Evolutionary conservation across 768 basidiomycete species (phyloP).

Genomic region (Boletus subcaerulescens): DNA sequence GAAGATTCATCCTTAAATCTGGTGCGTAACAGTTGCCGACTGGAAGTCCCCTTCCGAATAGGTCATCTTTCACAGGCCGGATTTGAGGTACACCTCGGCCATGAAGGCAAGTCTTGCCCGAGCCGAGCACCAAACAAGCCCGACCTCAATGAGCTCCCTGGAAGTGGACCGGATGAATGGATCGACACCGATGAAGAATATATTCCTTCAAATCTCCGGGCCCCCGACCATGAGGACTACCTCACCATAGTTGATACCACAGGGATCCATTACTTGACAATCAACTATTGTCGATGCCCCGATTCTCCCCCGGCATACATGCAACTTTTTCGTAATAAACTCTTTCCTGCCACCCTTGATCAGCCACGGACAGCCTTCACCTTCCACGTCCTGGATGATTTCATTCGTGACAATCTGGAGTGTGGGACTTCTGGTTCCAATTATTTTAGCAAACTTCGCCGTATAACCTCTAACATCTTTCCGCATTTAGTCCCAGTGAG

Average conservation of each 20-base stretch:
- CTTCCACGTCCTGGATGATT: slow-evolving; percentile 18
- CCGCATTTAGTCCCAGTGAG: neutral
- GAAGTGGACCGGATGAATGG: no score
- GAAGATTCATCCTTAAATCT: neutral
- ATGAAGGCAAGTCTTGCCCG: no score
- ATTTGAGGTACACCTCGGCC: no score
- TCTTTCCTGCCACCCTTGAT: neutral
- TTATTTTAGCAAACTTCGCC: neutral
- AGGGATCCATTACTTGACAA: no score
- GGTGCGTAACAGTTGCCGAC: neutral
- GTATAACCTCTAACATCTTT: neutral
- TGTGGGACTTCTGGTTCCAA: slow-evolving; percentile 4
- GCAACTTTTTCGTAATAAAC: neutral
- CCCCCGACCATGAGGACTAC: no score
- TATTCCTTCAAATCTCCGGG: no score
- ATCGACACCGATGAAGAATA: no score
- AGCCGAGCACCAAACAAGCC: no score
- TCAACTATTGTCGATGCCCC: neutral
- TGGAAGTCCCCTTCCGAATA: no score
- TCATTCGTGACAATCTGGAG: slow-evolving; percentile 17
- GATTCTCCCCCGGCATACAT: neutral
- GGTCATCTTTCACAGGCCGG: no score
- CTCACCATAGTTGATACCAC: no score
- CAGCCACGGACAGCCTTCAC: neutral
- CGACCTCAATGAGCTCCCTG: no score